phyloP scores from a whole-genome alignment of 108 stramenopile species.

The Chaetoceros tenuissimus region DNA sequence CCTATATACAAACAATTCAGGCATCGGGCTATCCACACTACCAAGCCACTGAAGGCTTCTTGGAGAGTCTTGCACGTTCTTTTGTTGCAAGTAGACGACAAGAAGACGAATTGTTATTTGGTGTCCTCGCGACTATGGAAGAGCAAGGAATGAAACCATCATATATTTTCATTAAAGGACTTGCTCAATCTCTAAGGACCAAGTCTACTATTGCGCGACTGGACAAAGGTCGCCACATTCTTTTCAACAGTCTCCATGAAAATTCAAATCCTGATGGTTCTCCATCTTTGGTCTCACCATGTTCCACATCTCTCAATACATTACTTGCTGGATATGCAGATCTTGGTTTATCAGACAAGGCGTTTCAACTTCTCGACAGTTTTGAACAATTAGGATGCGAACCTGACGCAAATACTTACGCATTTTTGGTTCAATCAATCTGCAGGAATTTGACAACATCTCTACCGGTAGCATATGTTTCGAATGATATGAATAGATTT shows the following conservation, averaged over 20 bases:
- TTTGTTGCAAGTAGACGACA: neutral
- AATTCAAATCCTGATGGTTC: constrained; percentile 23
- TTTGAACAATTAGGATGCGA: constrained; percentile 10
- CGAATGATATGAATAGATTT: neutral
- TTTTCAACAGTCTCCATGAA: constrained; percentile 6
- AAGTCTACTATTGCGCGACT: neutral
- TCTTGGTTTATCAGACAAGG: neutral
- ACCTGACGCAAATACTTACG: constrained; percentile 23
- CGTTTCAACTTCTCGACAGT: constrained; percentile 18
- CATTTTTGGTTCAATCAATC: constrained; percentile 29
- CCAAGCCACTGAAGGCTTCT: too few relatives aligned
- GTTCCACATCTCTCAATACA: neutral
- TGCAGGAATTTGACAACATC: constrained; percentile 4
- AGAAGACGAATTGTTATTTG: constrained; percentile 1
- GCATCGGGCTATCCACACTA: constrained; percentile 19
- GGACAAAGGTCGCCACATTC: constrained; percentile 6
- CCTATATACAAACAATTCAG: constrained; percentile 33
- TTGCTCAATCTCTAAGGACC: neutral
- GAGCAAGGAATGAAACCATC: constrained; percentile 30
- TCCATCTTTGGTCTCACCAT: constrained; percentile 1
- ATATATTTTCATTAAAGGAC: neutral
- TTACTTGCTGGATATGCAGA: neutral
- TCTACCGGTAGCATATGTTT: neutral
- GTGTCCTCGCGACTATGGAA: constrained; percentile 42
- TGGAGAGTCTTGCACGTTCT: constrained; percentile 14